Conservation (phyloP, 1,284 basidiomycete genomes). For the Ganoderma boninense region DNA sequence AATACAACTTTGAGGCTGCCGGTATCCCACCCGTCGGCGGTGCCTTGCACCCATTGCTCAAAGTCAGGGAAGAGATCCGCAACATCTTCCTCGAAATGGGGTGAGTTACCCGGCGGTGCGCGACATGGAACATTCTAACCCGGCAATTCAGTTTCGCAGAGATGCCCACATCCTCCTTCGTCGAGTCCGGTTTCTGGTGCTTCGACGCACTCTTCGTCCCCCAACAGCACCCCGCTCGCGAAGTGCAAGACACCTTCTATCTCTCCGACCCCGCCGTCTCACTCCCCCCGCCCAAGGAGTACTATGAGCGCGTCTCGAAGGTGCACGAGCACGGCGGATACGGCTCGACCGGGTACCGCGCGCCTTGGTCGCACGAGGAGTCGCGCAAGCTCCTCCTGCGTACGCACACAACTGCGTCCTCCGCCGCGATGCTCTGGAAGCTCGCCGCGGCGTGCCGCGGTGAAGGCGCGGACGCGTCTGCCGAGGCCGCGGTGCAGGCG, state of each 20-base stretch:
- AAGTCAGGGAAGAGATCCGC: constrained; percentile 97
- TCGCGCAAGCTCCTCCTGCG: constrained; percentile 92
- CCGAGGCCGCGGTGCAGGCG: constrained; percentile 38
- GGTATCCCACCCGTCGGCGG: constrained; percentile 90
- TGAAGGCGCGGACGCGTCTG: constrained; percentile 53
- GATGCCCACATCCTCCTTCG: constrained; percentile 98
- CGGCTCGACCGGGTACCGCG: constrained; percentile 97
- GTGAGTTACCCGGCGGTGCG: constrained; percentile 51
- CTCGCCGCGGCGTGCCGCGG: constrained; percentile 82
- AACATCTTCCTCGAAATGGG: constrained; percentile 99
- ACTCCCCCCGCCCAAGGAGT: constrained; percentile 82
- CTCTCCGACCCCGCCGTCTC: constrained; percentile 90
- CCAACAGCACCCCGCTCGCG: constrained; percentile 98
- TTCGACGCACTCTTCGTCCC: constrained; percentile 99
- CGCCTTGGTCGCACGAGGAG: constrained; percentile 95
- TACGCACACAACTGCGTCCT: constrained; percentile 98
- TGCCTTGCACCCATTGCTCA: constrained; percentile 94
- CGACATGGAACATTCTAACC: constrained; percentile 3
- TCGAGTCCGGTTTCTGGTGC: constrained; percentile 99
- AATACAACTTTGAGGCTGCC: constrained; percentile 99
- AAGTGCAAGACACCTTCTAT: constrained; percentile 99
- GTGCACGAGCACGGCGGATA: constrained; percentile 93
- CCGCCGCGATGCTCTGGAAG: constrained; percentile 94
- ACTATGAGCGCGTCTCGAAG: constrained; percentile 89
- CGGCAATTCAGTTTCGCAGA: constrained; percentile 85